Base-by-base conservation (phyloP, 2,329 filamentous ascomycete species). In the Colletotrichum agaves region DNA sequence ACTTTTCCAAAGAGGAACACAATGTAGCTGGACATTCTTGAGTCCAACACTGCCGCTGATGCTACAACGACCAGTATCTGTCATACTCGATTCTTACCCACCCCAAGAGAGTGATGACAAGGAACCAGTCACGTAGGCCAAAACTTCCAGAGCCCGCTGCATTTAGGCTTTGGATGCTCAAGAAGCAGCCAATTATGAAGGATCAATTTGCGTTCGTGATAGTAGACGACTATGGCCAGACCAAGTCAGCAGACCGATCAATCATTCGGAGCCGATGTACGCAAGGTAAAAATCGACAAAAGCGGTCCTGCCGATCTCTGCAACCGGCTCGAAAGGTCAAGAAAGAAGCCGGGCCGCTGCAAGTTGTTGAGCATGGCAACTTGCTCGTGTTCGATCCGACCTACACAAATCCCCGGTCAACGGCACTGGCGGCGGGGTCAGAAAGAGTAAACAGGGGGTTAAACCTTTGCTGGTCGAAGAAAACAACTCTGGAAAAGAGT, bases 261-360 rank as follows among this genome's bases (percentile, higher is more conserved):
- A 10, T 60, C n/a, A 50, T 59, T 50, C 61, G 61, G 19, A 63
- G 61, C 33, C 53, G 31, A 11, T 43, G 53, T 19, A 63, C 60
- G 61, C 35, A 37, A 8, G 61, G 61, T 15, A 59, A 35, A 31
- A 60, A 63, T 23, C 33, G 35, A 17, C 55, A 50, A 33, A 33
- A 59, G 21, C 33, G 19, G 10, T 63, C 61, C 10, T 31, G 43
- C 5, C 33, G 53, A 5, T 63, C 61, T 6, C 19, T 19, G 10
- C 37, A 56, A 23, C 39, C 49, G 12, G 60, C 53, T 4, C 55
- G 61, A 3, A 57, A 50, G 41, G 33, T 43, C 13, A 7, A 15
- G 27, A 53, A 31, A 21, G 19, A 10, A 3, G 12, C 47, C 31
- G n/a, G 7, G n/a, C 6, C n/a, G 11, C 31, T 17, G 13, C 21